Base-by-base conservation (phyloP, 805 yeast genomes). In the Pichia rugopelliculosa region DNA sequence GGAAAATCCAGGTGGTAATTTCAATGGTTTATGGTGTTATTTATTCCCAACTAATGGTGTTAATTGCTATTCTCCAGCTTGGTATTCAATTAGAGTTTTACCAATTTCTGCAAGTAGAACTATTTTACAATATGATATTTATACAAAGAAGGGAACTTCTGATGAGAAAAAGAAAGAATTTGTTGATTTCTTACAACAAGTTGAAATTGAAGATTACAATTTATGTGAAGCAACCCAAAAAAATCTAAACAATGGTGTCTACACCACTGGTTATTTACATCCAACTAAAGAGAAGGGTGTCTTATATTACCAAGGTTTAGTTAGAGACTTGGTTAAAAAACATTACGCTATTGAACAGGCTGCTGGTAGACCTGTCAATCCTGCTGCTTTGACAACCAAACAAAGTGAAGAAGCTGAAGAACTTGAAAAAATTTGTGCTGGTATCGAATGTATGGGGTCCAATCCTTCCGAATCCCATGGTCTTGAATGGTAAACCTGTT, bases 61-160 rank as follows among this genome's bases (percentile, higher is more conserved):
- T 59, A 79, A 79, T 63, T 79, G 84, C 57, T 79, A 79, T 58
- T 77, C 83, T 0, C 83, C 84, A 55, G 83, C 83, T 10, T 79
- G 82, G 80, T 79, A 79, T 61, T 72, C 80, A 9, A 78, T 79
- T 53, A 68, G 83, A 56, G 83, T 79, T 4, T 65, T 78, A 50
- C 84, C 84, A 27, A 61, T 75, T 18, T 58, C 73, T 33, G 76
- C 82, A 20, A 68, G 70, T 30, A 77, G 72, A 58, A 79, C 84
- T 11, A 66, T 79, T 34, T 68, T 79, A 56, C 82, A 77, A 56
- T 79, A 79, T 56, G 84, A 79, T 58, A 75, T 79, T 48, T 79
- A 72, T 64, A 74, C 82, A 48, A 78, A 79, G 66, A 78, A 77
- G 60, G 84, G 84, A 11, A 59, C 76, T 42, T 69, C 68, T 23